phyloP scores from a whole-genome alignment of 805 yeast species.

The Sugiyamaella floridensis region DNA sequence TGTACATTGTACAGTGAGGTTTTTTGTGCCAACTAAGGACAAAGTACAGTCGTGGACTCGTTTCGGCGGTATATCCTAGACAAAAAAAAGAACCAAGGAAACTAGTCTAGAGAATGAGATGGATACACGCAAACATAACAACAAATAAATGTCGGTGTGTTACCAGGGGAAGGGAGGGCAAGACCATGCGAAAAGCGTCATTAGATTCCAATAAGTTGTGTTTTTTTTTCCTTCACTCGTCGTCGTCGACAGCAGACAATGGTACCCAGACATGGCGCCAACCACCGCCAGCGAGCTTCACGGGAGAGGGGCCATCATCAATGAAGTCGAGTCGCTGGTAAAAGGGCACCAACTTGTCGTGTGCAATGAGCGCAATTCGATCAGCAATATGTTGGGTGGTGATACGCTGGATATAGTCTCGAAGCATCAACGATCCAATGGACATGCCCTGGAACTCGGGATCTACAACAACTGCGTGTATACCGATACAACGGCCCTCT shows the following conservation, averaged over 20 bases:
- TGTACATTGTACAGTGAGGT: too few relatives aligned
- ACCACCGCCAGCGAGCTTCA: slow-evolving; percentile 18
- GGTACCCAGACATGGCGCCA: slow-evolving; percentile 22
- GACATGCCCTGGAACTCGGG: slow-evolving; percentile 75
- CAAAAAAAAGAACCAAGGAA: too few relatives aligned
- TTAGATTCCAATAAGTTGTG: too few relatives aligned
- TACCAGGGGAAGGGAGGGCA: too few relatives aligned
- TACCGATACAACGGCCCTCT: slow-evolving; percentile 62
- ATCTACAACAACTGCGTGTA: slow-evolving; percentile 74
- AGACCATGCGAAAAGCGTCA: too few relatives aligned
- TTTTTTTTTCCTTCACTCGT: slow-evolving; percentile 1
- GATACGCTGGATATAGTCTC: slow-evolving; percentile 85
- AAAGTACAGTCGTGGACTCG: too few relatives aligned
- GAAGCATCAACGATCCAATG: slow-evolving; percentile 73
- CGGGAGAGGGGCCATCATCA: slow-evolving; percentile 39
- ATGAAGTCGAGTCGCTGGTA: slow-evolving; percentile 77
- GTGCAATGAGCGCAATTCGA: slow-evolving; percentile 66
- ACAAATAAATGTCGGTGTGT: too few relatives aligned
- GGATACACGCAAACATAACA: too few relatives aligned
- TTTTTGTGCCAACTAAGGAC: too few relatives aligned
- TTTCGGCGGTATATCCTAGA: too few relatives aligned
- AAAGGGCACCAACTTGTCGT: slow-evolving; percentile 60
- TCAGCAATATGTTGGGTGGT: slow-evolving; percentile 82
- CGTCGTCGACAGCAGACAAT: slow-evolving; percentile 15
- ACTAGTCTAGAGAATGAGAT: too few relatives aligned